Evolutionary conservation across 441 rosid species (phyloP).

Genomic region (Omphalea diandra): DNA sequence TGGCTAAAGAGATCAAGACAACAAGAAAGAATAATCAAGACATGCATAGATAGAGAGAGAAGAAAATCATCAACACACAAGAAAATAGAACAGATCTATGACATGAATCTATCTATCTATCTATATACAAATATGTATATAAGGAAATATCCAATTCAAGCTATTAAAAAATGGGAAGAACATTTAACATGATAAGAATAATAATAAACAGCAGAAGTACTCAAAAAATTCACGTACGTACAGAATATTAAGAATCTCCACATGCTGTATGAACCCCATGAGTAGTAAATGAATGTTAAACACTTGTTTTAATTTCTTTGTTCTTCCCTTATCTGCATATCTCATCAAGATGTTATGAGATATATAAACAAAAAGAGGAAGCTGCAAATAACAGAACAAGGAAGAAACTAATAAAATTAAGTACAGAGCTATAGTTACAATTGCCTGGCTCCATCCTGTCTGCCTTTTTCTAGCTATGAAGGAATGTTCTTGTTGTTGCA

Average conservation of each 20-base stretch:
- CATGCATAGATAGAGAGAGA: neutral
- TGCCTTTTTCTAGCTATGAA: slow-evolving; percentile 44
- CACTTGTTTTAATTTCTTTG: neutral
- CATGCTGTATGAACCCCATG: neutral
- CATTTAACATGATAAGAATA: neutral
- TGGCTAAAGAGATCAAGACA: neutral
- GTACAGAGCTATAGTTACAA: slow-evolving; percentile 26
- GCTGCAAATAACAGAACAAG: slow-evolving; percentile 8
- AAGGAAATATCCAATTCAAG: neutral
- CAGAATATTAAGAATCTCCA: neutral
- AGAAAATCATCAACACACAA: neutral
- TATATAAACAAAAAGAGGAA: slow-evolving; percentile 1
- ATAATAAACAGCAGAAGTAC: neutral
- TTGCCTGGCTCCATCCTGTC: slow-evolving; percentile 77
- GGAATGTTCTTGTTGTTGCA: slow-evolving; percentile 27
- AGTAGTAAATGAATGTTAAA: neutral
- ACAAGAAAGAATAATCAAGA: neutral
- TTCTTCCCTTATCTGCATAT: neutral
- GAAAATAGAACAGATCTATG: neutral
- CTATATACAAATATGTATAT: too few species aligned
- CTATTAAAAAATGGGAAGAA: neutral
- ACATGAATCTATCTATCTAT: too few species aligned
- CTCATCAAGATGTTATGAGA: slow-evolving; percentile 5
- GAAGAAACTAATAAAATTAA: slow-evolving; percentile 27
- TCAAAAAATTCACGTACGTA: neutral